Evolutionary conservation across 257 asterid species (phyloP).

Genomic region (Catharanthus roseus): DNA sequence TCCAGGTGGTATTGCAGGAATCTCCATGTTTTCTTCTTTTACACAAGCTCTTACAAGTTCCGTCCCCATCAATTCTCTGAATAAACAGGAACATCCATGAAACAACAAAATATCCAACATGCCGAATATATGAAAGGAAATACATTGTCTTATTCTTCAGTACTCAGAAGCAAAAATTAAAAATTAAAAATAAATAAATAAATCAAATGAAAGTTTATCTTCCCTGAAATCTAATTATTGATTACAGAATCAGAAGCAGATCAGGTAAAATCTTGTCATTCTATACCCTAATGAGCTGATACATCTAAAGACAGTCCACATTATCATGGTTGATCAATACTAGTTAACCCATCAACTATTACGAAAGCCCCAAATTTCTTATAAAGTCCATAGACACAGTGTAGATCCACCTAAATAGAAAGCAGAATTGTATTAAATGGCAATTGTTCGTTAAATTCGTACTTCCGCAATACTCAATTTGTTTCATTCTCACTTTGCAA

Average conservation of each 20-base stretch:
- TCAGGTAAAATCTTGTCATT: background rate
- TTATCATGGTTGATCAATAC: background rate
- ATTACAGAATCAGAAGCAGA: background rate
- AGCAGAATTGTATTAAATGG: background rate
- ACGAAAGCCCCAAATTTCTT: background rate
- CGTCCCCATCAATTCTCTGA: constrained; percentile 58
- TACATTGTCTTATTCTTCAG: background rate
- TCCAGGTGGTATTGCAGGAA: constrained; percentile 82
- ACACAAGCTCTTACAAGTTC: constrained; percentile 63
- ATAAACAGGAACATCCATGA: background rate
- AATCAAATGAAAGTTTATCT: constrained; percentile 10
- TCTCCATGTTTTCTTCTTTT: constrained; percentile 72
- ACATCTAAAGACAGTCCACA: background rate
- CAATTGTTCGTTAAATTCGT: background rate
- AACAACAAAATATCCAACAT: background rate
- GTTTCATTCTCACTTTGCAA: background rate
- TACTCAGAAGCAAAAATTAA: background rate
- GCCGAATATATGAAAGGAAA: constrained; percentile 13
- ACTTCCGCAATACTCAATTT: background rate
- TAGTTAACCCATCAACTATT: background rate
- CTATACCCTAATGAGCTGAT: background rate
- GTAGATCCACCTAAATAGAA: background rate
- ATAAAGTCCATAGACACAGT: background rate
- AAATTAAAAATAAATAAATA: too few species aligned
- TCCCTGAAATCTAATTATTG: background rate